phyloP scores from a whole-genome alignment of 192 early-diverging fungal species.

The Chytriomyces confervae region DNA sequence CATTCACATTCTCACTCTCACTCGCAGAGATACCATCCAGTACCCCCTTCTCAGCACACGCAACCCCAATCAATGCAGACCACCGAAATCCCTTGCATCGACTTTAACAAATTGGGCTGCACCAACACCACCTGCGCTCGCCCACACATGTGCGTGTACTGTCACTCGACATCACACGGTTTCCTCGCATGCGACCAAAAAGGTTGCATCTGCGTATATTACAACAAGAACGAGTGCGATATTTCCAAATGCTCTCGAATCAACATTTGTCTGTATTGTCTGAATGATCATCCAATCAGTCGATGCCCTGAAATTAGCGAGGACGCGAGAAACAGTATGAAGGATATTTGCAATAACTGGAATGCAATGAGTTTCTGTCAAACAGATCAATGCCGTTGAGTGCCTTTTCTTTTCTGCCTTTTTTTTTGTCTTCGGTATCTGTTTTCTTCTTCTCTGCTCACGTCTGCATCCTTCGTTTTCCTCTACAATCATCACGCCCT shows the following conservation, averaged over 20 bases:
- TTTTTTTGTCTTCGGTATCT: not conserved
- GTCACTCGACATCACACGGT: constrained; percentile 5
- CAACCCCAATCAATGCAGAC: not conserved
- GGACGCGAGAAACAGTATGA: constrained; percentile 24
- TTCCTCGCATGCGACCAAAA: constrained; percentile 33
- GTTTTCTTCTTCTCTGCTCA: too few species aligned
- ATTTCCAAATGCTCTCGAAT: constrained; percentile 26
- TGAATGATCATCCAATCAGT: constrained; percentile 28
- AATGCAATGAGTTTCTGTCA: constrained; percentile 36
- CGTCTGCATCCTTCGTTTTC: too few species aligned
- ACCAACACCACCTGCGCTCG: not conserved
- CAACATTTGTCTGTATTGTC: constrained; percentile 34
- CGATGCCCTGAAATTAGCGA: constrained; percentile 32
- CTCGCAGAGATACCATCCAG: not conserved
- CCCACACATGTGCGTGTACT: constrained; percentile 20
- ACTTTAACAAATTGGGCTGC: constrained; percentile 23
- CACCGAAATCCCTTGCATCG: constrained; percentile 1
- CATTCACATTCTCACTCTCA: not conserved
- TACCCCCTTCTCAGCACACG: not conserved
- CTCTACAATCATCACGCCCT: not conserved
- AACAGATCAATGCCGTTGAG: constrained; percentile 35
- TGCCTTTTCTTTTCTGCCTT: not conserved
- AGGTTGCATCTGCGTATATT: constrained; percentile 34
- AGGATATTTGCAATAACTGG: constrained; percentile 36
- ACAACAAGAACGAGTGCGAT: constrained; percentile 38